A percentile compares a stretch with the other conserved stretches of the same genome.
Evolutionary conservation across 306 rosid genomes (phyloP).

Genomic region (Vicia sativa): DNA sequence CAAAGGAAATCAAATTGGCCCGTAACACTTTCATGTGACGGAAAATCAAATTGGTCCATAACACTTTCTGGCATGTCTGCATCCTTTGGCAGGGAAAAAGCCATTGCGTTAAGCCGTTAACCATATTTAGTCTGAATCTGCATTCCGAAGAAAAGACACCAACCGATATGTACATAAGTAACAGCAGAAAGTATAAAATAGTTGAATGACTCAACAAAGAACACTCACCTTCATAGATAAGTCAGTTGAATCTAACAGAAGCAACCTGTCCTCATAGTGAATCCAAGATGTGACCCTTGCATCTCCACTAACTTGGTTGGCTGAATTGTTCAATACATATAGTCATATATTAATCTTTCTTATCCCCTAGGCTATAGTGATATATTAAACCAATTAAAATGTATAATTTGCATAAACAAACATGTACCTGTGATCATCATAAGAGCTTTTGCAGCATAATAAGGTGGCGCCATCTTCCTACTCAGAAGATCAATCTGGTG

Average conservation of each 20-base stretch:
- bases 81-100: too few species aligned
- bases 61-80: too few species aligned
- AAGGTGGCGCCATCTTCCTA: not conserved
- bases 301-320: not conserved
- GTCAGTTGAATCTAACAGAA: not conserved
- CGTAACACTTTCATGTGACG: too few species aligned
- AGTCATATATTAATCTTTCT: not conserved
- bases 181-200: not conserved
- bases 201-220: not conserved
- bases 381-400: not conserved
- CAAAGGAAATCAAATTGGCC: too few species aligned
- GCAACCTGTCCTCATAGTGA: not conserved
- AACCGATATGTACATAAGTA: not conserved
- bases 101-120: too few species aligned
- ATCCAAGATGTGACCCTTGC: too few species aligned
- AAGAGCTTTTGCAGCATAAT: not conserved
- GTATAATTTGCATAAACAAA: not conserved
- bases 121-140: not conserved
- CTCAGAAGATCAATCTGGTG: conserved; percentile 10
- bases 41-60: too few species aligned
- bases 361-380: not conserved
- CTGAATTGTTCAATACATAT: not conserved
- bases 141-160: not conserved
- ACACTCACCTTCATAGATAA: not conserved
- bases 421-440: not conserved